These are phyloP conservation scores for Saccharomyces hybrid DNA, from an alignment of 1,139 yeast genomes.

Conservation along the genomic window DNA sequence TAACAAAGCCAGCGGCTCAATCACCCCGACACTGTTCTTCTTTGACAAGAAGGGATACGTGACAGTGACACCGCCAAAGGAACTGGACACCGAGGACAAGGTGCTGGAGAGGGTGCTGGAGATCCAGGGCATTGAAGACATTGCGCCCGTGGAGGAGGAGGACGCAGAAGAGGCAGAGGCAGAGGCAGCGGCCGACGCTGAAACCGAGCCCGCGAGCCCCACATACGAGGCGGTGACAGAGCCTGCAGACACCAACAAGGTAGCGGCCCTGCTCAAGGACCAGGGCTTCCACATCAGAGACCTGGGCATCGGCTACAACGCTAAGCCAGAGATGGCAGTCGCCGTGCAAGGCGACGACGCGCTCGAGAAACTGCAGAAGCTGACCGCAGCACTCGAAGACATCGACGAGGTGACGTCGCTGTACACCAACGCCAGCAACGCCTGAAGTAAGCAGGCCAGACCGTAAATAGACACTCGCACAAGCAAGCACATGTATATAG, in stretches of 20 bases:
- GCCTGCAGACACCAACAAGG: conserved; percentile 51
- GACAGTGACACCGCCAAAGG: conserved; percentile 36
- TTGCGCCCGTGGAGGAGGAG: conserved; percentile 44
- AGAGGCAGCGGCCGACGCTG: conserved; percentile 21
- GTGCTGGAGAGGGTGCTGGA: conserved; percentile 71
- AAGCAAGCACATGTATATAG: background rate
- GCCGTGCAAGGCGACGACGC: conserved; percentile 48
- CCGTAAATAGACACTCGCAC: background rate
- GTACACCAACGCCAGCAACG: conserved; percentile 51
- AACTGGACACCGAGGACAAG: conserved; percentile 44
- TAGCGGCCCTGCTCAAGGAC: conserved; percentile 51
- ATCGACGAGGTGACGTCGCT: conserved; percentile 58
- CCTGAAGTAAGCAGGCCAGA: conserved; percentile 44
- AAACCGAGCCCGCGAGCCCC: conserved; percentile 3
- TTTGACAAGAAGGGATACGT: conserved; percentile 74
- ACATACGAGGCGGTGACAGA: conserved; percentile 44
- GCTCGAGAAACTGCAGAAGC: conserved; percentile 47
- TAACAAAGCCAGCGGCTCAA: conserved; percentile 58
- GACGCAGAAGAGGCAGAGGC: conserved; percentile 34
- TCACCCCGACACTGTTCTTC: conserved; percentile 71
- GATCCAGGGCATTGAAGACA: conserved; percentile 73
- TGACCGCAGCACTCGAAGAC: conserved; percentile 37
- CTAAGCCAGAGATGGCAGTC: conserved; percentile 55
- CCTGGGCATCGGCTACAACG: conserved; percentile 59
- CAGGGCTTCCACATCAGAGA: conserved; percentile 57